Conservation (phyloP, 306 rosid genomes). For the Acmispon strigosus region DNA sequence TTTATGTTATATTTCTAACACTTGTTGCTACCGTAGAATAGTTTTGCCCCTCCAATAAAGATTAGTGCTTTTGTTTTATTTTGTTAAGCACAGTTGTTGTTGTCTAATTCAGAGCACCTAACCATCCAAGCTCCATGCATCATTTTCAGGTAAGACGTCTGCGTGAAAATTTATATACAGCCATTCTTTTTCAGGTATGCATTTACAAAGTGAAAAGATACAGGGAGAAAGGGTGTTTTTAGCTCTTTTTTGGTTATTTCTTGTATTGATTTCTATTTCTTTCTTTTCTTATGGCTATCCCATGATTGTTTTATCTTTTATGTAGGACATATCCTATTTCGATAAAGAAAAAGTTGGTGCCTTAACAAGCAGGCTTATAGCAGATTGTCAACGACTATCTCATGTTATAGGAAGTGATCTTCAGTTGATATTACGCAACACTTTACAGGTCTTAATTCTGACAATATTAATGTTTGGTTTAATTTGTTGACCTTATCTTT, state of each 20-base stretch:
- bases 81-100: not conserved
- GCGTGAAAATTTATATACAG: conserved; percentile 45
- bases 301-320: conserved; percentile 20
- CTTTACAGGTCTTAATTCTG: conserved; percentile 47
- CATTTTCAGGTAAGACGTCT: conserved; percentile 57
- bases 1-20: too few relatives aligned
- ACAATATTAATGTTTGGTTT: conserved; percentile 9
- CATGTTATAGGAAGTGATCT: conserved; percentile 57
- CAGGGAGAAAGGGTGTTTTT: not conserved
- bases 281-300: not conserved
- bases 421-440: conserved; percentile 53
- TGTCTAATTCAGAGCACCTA: conserved; percentile 13
- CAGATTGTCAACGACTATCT: conserved; percentile 71
- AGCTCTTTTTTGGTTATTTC: conserved; percentile 1
- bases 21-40: not conserved
- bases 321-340: conserved; percentile 66
- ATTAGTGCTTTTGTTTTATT: not conserved
- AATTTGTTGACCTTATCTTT: not conserved
- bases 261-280: not conserved
- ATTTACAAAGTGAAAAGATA: conserved; percentile 5
- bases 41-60: not conserved
- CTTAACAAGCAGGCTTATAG: conserved; percentile 77
- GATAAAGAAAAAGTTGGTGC: conserved; percentile 68
- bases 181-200: conserved; percentile 63
- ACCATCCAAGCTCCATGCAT: conserved; percentile 9